Evolutionary conservation across 768 basidiomycete genomes (phyloP).

Genomic region (Leucocoprinus sp.): DNA sequence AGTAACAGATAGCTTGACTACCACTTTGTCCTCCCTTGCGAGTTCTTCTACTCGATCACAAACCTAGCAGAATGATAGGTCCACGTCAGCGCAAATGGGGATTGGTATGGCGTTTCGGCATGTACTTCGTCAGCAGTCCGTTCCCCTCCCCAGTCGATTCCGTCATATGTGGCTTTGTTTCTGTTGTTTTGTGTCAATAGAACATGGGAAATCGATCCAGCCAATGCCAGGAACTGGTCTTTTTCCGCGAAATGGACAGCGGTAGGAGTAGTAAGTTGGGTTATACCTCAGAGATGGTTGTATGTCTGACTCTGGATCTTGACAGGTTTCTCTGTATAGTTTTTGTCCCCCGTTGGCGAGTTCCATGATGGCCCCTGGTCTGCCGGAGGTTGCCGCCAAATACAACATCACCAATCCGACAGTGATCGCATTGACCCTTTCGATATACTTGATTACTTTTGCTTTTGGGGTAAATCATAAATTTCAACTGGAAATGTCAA

Average conservation of each 20-base stretch:
- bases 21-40: conserved; percentile 42
- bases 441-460: conserved; percentile 62
- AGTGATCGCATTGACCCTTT: conserved; percentile 48
- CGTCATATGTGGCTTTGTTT: conserved; percentile 69
- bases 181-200: conserved; percentile 57
- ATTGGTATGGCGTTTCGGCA: not conserved
- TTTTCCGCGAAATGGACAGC: conserved; percentile 50
- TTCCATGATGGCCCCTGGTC: conserved; percentile 69
- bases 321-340: conserved; percentile 53
- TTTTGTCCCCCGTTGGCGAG: conserved; percentile 38
- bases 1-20: conserved; percentile 62
- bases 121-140: conserved; percentile 71
- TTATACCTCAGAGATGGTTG: not conserved
- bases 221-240: conserved; percentile 65
- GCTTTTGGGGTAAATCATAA: conserved; percentile 43
- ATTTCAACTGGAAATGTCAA: not conserved
- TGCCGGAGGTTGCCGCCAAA: conserved; percentile 45
- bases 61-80: conserved; percentile 34
- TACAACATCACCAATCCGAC: conserved; percentile 48
- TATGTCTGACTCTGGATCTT: too few species aligned
- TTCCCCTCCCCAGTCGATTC: conserved; percentile 79
- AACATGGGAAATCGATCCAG: conserved; percentile 55
- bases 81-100: not conserved
- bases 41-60: conserved; percentile 45
- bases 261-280: conserved; percentile 39